Evolutionary conservation across 2,329 filamentous ascomycete species (phyloP), one percentile per base, ranked within the genome.

Genomic region (Aspergillus sp.): DNA sequence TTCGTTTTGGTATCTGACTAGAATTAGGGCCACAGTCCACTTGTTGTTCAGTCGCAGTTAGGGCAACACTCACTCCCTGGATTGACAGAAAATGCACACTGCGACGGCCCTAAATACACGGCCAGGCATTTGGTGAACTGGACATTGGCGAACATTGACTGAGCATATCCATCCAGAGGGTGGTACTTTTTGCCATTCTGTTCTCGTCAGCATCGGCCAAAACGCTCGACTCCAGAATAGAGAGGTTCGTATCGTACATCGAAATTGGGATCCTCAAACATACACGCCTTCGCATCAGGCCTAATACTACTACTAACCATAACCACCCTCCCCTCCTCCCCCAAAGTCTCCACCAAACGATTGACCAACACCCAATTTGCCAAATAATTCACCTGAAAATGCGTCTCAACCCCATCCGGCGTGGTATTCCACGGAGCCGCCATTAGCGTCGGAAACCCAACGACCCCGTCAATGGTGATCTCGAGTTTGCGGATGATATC

Each of bases 141-240:
- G 40, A 62, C 51, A 44, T 61, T 59, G 28, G 59, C 59, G 41
- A 59, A 53, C 56, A 56, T 61, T 3, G 59, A 58, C 33, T 56
- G 56, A 4, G 56, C 51, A 42, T 56, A 61, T 6, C 48, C 59
- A 46, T 61, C 57, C 2, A 61, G 43, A 26, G 51, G 44, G 33
- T 60, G 54, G 48, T 62, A 62, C 1, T 38, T 48, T 28, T 56
- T 50, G 2, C 58, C 57, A 49, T 59, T 46, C 59, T 61, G 34
- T 6, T 29, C 10, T 38, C 36, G 6, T 42, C 42, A 47, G 9
- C n/a, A 19, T 5, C 29, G 26, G 5, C 8, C 3, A 7, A 26
- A 30, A 5, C 10, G n/a, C 7, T 12, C 34, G 4, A 2, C 10
- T 35, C 1, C 8, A 6, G 5, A 36, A 6, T 36, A 5, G 9